Percentiles rank a stretch among this genome's conserved stretches.
phyloP scores from a whole-genome alignment of 768 basidiomycete genomes.

The Galerina marginata region DNA sequence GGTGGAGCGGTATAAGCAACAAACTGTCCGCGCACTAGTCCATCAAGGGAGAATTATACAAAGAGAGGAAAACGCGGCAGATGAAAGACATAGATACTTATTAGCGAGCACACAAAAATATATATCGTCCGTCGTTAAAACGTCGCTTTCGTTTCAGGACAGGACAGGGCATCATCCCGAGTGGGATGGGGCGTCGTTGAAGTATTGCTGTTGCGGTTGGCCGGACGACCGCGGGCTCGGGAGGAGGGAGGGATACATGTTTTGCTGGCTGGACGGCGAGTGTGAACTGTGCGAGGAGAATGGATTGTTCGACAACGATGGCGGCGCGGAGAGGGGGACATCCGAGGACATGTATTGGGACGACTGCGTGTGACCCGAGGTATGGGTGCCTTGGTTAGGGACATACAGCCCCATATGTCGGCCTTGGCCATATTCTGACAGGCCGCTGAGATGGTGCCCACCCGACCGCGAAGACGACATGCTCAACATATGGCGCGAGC shows the following conservation, averaged over 20 bases:
- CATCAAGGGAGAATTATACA: slow-evolving; percentile 20
- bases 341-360: slow-evolving; percentile 45
- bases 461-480: slow-evolving; percentile 41
- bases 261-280: slow-evolving; percentile 32
- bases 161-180: slow-evolving; percentile 32
- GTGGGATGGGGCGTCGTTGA: slow-evolving; percentile 42
- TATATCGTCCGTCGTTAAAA: slow-evolving; percentile 19
- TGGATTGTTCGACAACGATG: slow-evolving; percentile 52
- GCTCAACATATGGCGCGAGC: slow-evolving; percentile 52
- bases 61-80: slow-evolving; percentile 15
- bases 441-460: slow-evolving; percentile 36
- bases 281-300: slow-evolving; percentile 42
- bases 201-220: slow-evolving; percentile 38
- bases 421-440: slow-evolving; percentile 44
- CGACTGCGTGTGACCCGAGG: slow-evolving; percentile 31
- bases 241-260: slow-evolving; percentile 42
- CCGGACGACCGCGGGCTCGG: slow-evolving; percentile 43
- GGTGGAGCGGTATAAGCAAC: slow-evolving; percentile 11
- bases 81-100: slow-evolving; percentile 8
- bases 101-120: slow-evolving; percentile 5
- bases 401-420: slow-evolving; percentile 42
- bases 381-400: slow-evolving; percentile 46
- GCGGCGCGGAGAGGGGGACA: slow-evolving; percentile 58
- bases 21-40: slow-evolving; percentile 19
- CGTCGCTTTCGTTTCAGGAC: slow-evolving; percentile 14